Base-by-base conservation (phyloP, 345 rosid genomes). In the Boechera stricta region DNA sequence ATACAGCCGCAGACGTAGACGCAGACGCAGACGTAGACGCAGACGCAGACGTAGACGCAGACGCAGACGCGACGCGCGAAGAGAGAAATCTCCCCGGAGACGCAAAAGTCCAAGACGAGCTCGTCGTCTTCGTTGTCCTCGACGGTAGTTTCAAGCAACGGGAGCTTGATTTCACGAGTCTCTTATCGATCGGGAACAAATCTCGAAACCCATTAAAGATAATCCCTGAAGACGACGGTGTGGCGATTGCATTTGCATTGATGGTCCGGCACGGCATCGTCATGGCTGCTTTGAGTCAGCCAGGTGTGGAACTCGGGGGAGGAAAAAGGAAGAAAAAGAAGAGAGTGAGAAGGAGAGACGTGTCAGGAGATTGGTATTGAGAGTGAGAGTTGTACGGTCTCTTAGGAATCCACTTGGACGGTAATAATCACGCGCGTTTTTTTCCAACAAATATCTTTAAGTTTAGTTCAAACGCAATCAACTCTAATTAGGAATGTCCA, bases 1-100 rank as follows among this genome's bases (percentile, higher is more conserved):
- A 53, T 31, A 74, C 54, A 15, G 73, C 80, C 55, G 83, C 58
- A 8, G 82, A 71, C 3, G 90, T 48, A 10, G 49, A 73, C 0
- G 88, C 72, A 8, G 82, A 71, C 3, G 90, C 52, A 10, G 82
- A 71, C 3, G 90, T 48, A 10, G 49, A 73, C 0, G 88, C 72
- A 8, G 82, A 71, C 3, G 90, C 52, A 10, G 82, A 71, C 3
- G 90, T 48, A 10, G 49, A 73, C 0, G 88, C 72, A 8, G 82
- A 71, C 3, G 90, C 52, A 10, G 49, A 73, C 0, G 88, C 72
- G 7, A 82, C 38, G 18, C 45, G 78, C 0, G 72, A 65, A 18
- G 83, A 52, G 56, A 71, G 6, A 1, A 41, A 44, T 6, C 65
- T 62, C 9, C 47, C n/a, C 7, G 67, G 74, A 62, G 71, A 54